Evolutionary conservation across 78 protist genomes (phyloP), one percentile per base, ranked within the genome.

Genomic region (Goniomonas avonlea): DNA sequence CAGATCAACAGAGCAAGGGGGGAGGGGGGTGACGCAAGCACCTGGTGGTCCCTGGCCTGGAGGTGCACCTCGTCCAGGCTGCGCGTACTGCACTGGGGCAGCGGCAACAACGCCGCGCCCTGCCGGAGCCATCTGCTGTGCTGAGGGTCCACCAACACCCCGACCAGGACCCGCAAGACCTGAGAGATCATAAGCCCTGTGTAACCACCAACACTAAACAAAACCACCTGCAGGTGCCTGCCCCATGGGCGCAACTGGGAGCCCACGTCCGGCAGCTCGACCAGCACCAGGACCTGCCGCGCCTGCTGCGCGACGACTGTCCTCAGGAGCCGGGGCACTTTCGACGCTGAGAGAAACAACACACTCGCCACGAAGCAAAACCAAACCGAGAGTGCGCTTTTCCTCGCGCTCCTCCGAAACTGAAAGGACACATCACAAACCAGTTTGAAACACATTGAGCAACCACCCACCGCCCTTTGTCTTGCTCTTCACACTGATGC

Each of bases 321-420:
- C 73, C 56, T 85, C 90, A 23, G 83, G 82, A 27, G 96, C 93
- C 27, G 98, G 96, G 17, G 94, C 92, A 32, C 91, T 91, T 41
- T 94, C 97, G 9, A 87, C 92, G 1, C 91, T 79, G 89, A 95
- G 25, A 32, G 96, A 89, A n/a, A 95, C 89, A 13, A 95, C 85
- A 27, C 41, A 77, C 48, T 95, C 98, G 32, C 98, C 98, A 35
- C 98, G 95, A 25, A 95, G 74, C 32, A 95, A 61, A 9, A 92
- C 76, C 48, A 95, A 79, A 37, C 98, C 98, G 1, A 95, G 84
- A 34, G 91, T 48, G 29, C 98, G 84, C 83, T 89, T 88, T 75
- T 87, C 91, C 55, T 84, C 92, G 9, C 29, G 35, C 40, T 47
- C 82, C 48, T 60, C 69, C 32, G 60, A 32, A 41, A 53, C 5